Base-by-base conservation (phyloP, 495 filamentous ascomycete species). In the Hypoxylon crocopeplum region DNA sequence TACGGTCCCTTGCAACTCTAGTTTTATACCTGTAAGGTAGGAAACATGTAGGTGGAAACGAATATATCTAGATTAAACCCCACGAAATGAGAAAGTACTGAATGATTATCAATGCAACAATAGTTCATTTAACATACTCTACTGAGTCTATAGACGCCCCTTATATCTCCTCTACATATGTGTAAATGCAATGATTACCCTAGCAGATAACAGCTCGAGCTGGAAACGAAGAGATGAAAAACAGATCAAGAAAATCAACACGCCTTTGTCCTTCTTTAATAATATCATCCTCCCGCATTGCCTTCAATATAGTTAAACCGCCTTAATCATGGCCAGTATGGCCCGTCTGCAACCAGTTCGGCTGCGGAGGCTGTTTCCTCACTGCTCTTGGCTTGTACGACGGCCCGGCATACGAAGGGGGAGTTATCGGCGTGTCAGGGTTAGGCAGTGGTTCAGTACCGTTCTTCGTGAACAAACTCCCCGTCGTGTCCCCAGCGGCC, bases 401-500 rank as follows among this genome's bases (percentile, higher is more conserved):
- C n/a, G 52, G 22, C 2, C 45, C 45, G 1, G 33, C 40, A 13
- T 56, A 47, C 50, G 45, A 41, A 20, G 61, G 48, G 0, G 61
- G 50, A 10, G 45, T 15, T 1, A 22, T n/a, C 7, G 56, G 50
- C 10, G 16, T 30, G 2, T 56, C 55, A 1, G 46, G 33, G 3
- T 21, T 10, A 2, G 56, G 56, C 46, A 67, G 20, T 0, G 54
- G 41, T 15, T 59, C 48, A 1, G 49, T 59, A 10, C 52, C 44
- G 8, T 65, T 48, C 58, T 40, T 65, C 20, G 41, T 29, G 22
- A 69, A 69, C 25, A 71, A 40, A 39, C 76, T 69, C 5, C 63
- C 62, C 11, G 79, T 76, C 55, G 83, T 68, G 15, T 69, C 41
- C 0, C 55, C 66, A 10, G 29, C 84, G 12, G 76, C 69, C 63